phyloP scores from a whole-genome alignment of 139 green algal species.

The Chlorella vulgaris region DNA sequence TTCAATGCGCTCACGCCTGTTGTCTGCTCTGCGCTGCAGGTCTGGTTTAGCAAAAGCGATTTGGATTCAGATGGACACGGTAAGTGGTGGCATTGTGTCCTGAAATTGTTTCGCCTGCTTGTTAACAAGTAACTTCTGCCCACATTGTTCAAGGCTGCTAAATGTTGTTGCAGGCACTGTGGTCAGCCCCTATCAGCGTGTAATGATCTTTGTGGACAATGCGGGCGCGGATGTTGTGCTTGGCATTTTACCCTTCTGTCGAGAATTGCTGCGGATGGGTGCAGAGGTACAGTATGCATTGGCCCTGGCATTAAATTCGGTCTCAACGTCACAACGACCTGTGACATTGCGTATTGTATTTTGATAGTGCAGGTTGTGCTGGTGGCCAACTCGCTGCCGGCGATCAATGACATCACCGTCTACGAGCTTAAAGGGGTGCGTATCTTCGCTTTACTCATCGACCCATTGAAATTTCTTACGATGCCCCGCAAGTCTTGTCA shows the following conservation, averaged over 20 bases:
- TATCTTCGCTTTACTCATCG: too few species aligned
- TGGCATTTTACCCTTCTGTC: slow-evolving; percentile 93
- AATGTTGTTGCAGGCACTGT: slow-evolving; percentile 33
- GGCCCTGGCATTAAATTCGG: too few species aligned
- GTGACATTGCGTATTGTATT: too few species aligned
- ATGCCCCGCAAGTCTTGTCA: not conserved
- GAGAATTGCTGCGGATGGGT: slow-evolving; percentile 89
- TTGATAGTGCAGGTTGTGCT: slow-evolving; percentile 88
- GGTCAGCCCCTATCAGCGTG: slow-evolving; percentile 63
- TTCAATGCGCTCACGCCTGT: not conserved
- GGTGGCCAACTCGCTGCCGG: slow-evolving; percentile 90
- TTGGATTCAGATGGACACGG: slow-evolving; percentile 14
- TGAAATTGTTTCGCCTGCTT: not conserved
- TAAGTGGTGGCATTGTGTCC: not conserved
- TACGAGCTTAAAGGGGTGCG: slow-evolving; percentile 74
- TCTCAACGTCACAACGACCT: too few species aligned
- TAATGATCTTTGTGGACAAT: slow-evolving; percentile 98
- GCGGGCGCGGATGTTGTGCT: slow-evolving; percentile 94
- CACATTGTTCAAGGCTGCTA: too few species aligned
- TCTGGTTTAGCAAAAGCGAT: slow-evolving; percentile 33
- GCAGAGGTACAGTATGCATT: slow-evolving; percentile 62
- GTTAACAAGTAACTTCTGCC: too few species aligned
- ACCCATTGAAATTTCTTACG: not conserved
- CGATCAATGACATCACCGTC: slow-evolving; percentile 98
- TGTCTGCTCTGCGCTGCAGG: not conserved